Conservation (phyloP, 2,329 filamentous ascomycete species). For the Botrytis hyacinthi region DNA sequence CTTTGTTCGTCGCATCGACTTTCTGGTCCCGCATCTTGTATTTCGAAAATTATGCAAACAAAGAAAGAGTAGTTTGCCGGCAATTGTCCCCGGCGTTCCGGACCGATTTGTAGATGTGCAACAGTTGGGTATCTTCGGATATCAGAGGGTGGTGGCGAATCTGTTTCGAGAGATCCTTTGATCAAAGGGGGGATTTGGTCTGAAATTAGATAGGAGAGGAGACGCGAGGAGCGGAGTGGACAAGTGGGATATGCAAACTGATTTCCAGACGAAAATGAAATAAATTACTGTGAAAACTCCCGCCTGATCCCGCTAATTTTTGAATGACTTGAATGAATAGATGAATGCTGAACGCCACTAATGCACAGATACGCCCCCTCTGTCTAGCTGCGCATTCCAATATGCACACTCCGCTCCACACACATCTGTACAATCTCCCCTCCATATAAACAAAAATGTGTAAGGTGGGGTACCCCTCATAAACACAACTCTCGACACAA, state of each 20-base stretch:
- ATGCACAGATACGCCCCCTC: background rate
- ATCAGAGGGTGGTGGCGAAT: background rate
- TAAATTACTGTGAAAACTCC: background rate
- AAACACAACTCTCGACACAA: background rate
- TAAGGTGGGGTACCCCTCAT: background rate
- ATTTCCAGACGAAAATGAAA: background rate
- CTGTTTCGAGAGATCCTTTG: background rate
- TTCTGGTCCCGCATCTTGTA: background rate
- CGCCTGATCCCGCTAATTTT: background rate
- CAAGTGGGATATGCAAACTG: background rate
- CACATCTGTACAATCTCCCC: background rate
- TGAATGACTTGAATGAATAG: background rate
- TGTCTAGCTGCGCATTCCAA: background rate
- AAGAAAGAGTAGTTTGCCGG: background rate
- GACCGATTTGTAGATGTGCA: slow-evolving; percentile 3
- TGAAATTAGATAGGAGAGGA: background rate
- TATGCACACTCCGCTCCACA: background rate
- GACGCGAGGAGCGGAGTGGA: background rate
- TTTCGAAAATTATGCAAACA: background rate
- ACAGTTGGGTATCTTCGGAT: background rate
- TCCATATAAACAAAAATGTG: background rate
- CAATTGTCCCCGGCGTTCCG: slow-evolving; percentile 1
- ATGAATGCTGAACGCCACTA: background rate
- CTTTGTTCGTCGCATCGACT: background rate
- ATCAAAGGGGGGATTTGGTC: background rate